These are phyloP conservation scores for Chloromonas sp. DNA, from an alignment of 163 green algal genomes.

Conservation along the genomic window DNA sequence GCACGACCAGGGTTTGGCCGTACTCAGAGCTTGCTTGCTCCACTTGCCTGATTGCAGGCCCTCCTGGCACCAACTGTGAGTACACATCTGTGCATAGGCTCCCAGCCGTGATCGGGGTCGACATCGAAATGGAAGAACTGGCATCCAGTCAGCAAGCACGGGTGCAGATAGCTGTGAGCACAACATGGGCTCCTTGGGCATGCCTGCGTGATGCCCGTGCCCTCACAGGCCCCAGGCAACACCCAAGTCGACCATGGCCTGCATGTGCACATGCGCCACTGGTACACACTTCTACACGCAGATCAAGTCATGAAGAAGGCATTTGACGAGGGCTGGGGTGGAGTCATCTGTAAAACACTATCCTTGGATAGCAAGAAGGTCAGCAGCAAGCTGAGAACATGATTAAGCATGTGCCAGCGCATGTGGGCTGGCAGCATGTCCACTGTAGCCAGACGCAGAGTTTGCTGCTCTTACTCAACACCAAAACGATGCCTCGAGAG, in stretches of 20 bases:
- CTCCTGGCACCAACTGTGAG: constrained; percentile 90
- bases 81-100: constrained; percentile 20
- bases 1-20: neutral
- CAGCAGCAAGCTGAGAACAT: neutral
- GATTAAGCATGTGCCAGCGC: too few relatives aligned
- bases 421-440: too few relatives aligned
- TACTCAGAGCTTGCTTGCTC: neutral
- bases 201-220: too few relatives aligned
- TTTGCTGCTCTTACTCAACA: too few relatives aligned
- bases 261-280: too few relatives aligned
- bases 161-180: neutral
- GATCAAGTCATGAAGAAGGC: constrained; percentile 67
- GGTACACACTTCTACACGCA: neutral
- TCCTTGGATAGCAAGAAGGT: constrained; percentile 84
- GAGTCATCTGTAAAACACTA: constrained; percentile 95
- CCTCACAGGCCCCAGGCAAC: too few relatives aligned
- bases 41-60: constrained; percentile 26
- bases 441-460: too few relatives aligned
- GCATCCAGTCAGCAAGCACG: neutral
- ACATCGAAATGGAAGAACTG: neutral
- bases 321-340: constrained; percentile 97
- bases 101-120: constrained; percentile 26
- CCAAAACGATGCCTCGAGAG: too few relatives aligned
- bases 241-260: too few relatives aligned
- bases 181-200: too few relatives aligned